Conservation (phyloP, 2,329 filamentous ascomycete genomes). For the Colletotrichum sp. region DNA sequence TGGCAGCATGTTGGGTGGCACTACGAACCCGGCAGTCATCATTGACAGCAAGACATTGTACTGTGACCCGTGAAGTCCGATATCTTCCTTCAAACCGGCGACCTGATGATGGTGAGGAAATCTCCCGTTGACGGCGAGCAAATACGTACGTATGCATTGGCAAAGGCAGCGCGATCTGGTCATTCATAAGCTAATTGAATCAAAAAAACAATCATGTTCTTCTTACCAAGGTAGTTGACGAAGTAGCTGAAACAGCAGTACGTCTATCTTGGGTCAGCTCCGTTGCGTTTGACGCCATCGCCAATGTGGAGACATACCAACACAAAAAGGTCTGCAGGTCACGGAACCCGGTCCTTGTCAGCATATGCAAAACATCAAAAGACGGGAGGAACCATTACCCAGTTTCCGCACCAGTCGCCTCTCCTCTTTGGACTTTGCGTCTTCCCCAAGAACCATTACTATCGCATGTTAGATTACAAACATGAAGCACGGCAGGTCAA, state of each 20-base stretch:
- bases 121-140: too few relatives aligned
- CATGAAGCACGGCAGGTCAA: neutral
- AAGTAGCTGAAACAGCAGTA: slow-evolving; percentile 39
- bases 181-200: neutral
- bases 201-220: neutral
- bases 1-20: slow-evolving; percentile 16
- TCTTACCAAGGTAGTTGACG: slow-evolving; percentile 41
- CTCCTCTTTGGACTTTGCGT: slow-evolving; percentile 26
- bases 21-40: slow-evolving; percentile 31
- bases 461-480: neutral
- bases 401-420: slow-evolving; percentile 31
- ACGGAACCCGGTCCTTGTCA: neutral
- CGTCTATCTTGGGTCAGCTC: slow-evolving; percentile 23
- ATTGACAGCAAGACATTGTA: slow-evolving; percentile 47
- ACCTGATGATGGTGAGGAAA: neutral
- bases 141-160: slow-evolving; percentile 48
- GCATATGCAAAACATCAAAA: neutral
- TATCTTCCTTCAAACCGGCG: slow-evolving; percentile 50
- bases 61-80: slow-evolving; percentile 52
- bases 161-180: slow-evolving; percentile 42
- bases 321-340: slow-evolving; percentile 33
- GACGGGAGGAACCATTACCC: slow-evolving; percentile 20
- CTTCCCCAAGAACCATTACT: slow-evolving; percentile 4
- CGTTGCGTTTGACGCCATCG: neutral
- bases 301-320: slow-evolving; percentile 22